Evolutionary conservation across 495 filamentous ascomycete species (phyloP), one percentile per base, ranked within the genome.

Genomic region (Penicillium cosmopolitanum): DNA sequence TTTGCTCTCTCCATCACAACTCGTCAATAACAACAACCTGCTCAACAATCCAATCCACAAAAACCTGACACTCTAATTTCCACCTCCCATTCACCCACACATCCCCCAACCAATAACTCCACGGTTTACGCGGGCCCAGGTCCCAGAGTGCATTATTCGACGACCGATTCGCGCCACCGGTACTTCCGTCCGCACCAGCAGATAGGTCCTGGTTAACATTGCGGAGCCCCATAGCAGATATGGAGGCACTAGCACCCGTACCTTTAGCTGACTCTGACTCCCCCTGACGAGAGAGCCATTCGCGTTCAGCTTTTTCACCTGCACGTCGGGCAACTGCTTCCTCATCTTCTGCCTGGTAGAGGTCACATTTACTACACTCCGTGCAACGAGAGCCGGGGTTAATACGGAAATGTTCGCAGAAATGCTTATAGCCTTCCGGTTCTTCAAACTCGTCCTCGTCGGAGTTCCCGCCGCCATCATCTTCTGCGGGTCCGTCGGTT

Each of bases 371-470:
- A 23, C 85, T 86, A 74, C 94, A 98, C 62, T 93, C 85, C 1
- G 67, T 78, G 66, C 95, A 98, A 31, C 78, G 74, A 34, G 84
- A 82, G 9, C 88, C 90, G 0, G 90, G 89, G 36, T 75, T 80
- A 31, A 77, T 67, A n/a, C 95, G 81, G 72, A 98, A 97, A 73
- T 98, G 95, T 64, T 96, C 85, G 69, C 95, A 98, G 66, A 97
- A 98, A 72, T 98, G 95, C 25, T 83, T 75, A 66, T 98, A 97
- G 7, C 93, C 89, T 63, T 90, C 83, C 2, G 80, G 79, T 58
- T 82, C 81, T 53, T 74, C 78, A 11, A 73, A 68, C 47, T 73
- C 73, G 19, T 71, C 69, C 4, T 68, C 71, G 7, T 68, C 67
- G 8, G 50, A 62, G 11, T 64, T 56, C 8, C 56, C 64, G 9